These are phyloP conservation scores for Penicillium sp. DNA, from an alignment of 2,329 filamentous ascomycete species.

Conservation along the genomic window DNA sequence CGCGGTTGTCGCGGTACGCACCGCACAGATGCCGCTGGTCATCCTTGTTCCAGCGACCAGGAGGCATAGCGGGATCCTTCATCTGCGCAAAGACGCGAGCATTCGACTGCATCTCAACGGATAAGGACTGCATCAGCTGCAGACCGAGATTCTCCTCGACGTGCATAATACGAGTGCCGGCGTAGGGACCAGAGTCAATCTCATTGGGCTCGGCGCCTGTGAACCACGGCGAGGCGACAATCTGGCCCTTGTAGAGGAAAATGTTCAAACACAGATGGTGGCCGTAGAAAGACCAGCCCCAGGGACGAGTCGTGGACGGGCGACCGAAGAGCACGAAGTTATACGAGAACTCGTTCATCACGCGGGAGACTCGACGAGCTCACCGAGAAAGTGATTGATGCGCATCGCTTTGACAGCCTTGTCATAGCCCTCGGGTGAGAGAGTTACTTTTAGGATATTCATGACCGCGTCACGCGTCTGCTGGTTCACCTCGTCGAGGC, in stretches of 20 bases:
- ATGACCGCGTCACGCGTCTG: slow-evolving; percentile 50
- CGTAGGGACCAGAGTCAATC: slow-evolving; percentile 60
- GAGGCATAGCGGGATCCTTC: slow-evolving; percentile 60
- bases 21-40: slow-evolving; percentile 75
- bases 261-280: slow-evolving; percentile 72
- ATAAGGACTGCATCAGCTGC: slow-evolving; percentile 63
- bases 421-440: slow-evolving; percentile 65
- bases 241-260: slow-evolving; percentile 60
- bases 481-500: slow-evolving; percentile 58
- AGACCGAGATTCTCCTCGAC: slow-evolving; percentile 61
- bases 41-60: slow-evolving; percentile 67
- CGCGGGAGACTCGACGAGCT: slow-evolving; percentile 55
- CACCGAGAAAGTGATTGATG: slow-evolving; percentile 69
- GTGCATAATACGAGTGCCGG: slow-evolving; percentile 62
- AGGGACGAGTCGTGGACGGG: slow-evolving; percentile 55
- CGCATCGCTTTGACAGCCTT: slow-evolving; percentile 67
- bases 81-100: slow-evolving; percentile 58
- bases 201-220: slow-evolving; percentile 74
- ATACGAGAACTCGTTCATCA: slow-evolving; percentile 72
- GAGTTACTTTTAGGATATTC: slow-evolving; percentile 51
- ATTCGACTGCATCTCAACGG: slow-evolving; percentile 40
- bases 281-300: slow-evolving; percentile 72
- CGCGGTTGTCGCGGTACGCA: slow-evolving; percentile 70
- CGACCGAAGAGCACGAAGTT: slow-evolving; percentile 67
- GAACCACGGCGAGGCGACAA: slow-evolving; percentile 69